Base-by-base conservation (phyloP, 164 flowering plant genomes). In the Taxillus chinensis region DNA sequence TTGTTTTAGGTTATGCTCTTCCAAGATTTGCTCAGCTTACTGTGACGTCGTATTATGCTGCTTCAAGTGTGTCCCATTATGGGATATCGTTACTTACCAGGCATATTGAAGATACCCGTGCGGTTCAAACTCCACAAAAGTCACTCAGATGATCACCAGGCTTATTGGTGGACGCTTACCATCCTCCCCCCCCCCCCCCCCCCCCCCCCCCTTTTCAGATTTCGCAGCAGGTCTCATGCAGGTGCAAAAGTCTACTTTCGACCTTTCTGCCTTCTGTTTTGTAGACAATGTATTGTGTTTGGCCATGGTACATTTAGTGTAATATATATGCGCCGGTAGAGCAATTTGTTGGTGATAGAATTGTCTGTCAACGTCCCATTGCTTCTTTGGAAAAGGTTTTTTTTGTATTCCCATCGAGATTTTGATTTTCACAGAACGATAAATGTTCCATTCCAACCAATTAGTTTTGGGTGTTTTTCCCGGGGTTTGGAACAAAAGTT, bases 1-100 rank as follows among this genome's bases (percentile, higher is more conserved):
- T 62, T 8, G 48, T 52, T 53, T 68, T 72, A 92, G 98, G 88
- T 68, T 90, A 80, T 79, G 86, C 79, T 17, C 81, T 90, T 69
- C 98, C 97, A 46, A 74, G 68, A 70, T 88, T 90, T 71, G 73
- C 96, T 53, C 97, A 93, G 71, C 87, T 90, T 66, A 82, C 80
- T 4, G 97, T 90, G 72, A 88, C 92, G 16, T 88, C 98, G 39
- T 93, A 93, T 68, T 86, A 88, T 75, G 86, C 92, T 61, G 78
- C 98, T 61, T 90, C 95, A 45, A 87, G 96, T 80, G 87, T 90
- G 39, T 86, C 96, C 39, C 90, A 87, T 77, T 83, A 86, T 76
- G 89, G 85, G 61, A 74, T 92, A 62, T 93, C 96, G 4, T 76
- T 79, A 61, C 79, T 93, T 45, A 93, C 97, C 42, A 80, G 95